phyloP scores from a whole-genome alignment of 805 yeast genomes.

The Priceomyces haplophilus region DNA sequence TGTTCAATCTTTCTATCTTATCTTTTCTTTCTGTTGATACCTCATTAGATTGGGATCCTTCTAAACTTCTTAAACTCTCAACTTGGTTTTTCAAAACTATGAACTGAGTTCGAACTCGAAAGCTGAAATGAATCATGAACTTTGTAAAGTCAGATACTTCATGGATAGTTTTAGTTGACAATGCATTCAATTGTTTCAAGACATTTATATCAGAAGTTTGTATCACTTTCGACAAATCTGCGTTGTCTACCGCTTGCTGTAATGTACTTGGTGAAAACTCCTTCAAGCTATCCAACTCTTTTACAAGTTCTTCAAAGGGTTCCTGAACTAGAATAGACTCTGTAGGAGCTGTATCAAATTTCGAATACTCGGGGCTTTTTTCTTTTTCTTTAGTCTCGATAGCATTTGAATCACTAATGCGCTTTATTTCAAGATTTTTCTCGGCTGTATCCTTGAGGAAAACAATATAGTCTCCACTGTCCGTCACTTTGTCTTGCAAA shows the following conservation, averaged over 20 bases:
- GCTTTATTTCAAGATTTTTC: slow-evolving; percentile 13
- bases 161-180: slow-evolving; percentile 16
- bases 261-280: neutral
- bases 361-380: neutral
- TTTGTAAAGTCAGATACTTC: slow-evolving; percentile 15
- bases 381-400: neutral
- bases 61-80: slow-evolving; percentile 6
- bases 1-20: slow-evolving; percentile 12
- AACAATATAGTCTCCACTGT: slow-evolving; percentile 28
- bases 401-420: slow-evolving; percentile 6
- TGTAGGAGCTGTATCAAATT: neutral
- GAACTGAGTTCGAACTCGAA: slow-evolving; percentile 20
- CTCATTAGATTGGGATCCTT: neutral
- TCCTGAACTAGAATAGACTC: slow-evolving; percentile 9
- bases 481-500: slow-evolving; percentile 24
- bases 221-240: neutral
- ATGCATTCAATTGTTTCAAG: slow-evolving; percentile 13
- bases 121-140: slow-evolving; percentile 17
- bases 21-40: slow-evolving; percentile 1
- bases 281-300: slow-evolving; percentile 12
- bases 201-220: neutral
- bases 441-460: slow-evolving; percentile 10
- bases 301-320: slow-evolving; percentile 18
- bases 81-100: slow-evolving; percentile 22
- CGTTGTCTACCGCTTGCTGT: neutral